A percentile compares a stretch with the other conserved stretches of the same genome.
Evolutionary conservation across 768 basidiomycete species (phyloP).

Genomic region (Calocybe gangraenosa): DNA sequence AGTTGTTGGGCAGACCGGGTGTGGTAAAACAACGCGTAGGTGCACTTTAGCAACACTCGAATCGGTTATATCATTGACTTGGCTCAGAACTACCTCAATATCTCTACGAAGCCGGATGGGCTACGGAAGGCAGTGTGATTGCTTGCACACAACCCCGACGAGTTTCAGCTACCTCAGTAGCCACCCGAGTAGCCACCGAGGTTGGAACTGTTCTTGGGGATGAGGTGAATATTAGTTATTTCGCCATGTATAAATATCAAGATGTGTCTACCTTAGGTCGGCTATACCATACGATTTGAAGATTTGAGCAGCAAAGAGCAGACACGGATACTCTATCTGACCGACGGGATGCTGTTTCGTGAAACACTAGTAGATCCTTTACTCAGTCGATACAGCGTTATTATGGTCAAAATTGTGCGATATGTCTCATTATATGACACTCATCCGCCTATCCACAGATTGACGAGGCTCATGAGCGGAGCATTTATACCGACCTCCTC

Average conservation of each 20-base stretch:
- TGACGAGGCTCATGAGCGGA: constrained; percentile 96
- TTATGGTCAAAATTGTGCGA: constrained; percentile 63
- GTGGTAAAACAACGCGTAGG: constrained; percentile 96
- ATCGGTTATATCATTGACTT: constrained; percentile 15
- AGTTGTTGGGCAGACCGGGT: constrained; percentile 93
- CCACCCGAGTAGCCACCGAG: constrained; percentile 87
- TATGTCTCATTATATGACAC: constrained; percentile 2
- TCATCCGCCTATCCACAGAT: constrained; percentile 46
- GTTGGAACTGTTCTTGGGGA: constrained; percentile 86
- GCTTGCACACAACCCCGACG: constrained; percentile 92
- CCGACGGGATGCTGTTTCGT: constrained; percentile 97
- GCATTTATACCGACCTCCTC: constrained; percentile 92
- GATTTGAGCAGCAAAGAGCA: constrained; percentile 81
- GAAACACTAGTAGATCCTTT: constrained; percentile 91
- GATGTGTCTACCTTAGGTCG: constrained; percentile 55
- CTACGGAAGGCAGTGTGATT: constrained; percentile 73
- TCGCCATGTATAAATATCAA: constrained; percentile 20
- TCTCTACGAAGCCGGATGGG: constrained; percentile 92
- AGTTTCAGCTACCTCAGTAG: constrained; percentile 94
- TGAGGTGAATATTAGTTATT: constrained; percentile 47
- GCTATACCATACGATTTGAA: constrained; percentile 96
- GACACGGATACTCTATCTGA: constrained; percentile 93
- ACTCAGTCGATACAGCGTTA: constrained; percentile 87
- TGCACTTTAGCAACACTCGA: constrained; percentile 13
- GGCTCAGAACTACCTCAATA: constrained; percentile 89